Base-by-base conservation (phyloP, 345 rosid species). In the Rhodamnia argentea region DNA sequence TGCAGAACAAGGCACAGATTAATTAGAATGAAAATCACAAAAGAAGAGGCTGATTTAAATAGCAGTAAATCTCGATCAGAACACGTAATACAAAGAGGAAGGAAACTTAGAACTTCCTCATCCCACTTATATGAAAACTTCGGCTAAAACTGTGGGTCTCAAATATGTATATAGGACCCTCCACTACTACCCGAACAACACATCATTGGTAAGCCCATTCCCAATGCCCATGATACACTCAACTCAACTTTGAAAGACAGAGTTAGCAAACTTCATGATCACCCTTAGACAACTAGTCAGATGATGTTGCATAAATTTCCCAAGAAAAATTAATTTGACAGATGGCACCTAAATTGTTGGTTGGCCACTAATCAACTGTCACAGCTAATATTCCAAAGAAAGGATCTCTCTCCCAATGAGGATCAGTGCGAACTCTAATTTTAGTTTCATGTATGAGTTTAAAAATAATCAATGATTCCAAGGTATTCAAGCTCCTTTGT, bases 1-100 rank as follows among this genome's bases (percentile, higher is more conserved):
- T 97, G 97, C 90, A 90, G 85, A 86, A 88, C 26, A 56, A 82
- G 87, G 42, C 83, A 60, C n/a, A 56, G 83, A 62, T 55, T 55
- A 87, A 52, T 10, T 55, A 58, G 50, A 52, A 11, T 83, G n/a
- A 52, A 57, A 54, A 10, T 59, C 59, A 51, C 51, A 32, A 64
- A 70, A 52, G 23, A 47, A 90, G 57, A 54, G 52, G 60, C 42
- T 53, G 14, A 50, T 23, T 42, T 84, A 10, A 24, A 47, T 22
- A 87, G 82, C 20, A 26, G 23, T 78, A 42, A 44, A 85, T 50
- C 52, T 24, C 18, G 11, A 44, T 52, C 56, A 27, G 15, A 50
- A 51, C 37, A 27, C 27, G 20, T 53, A 56, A 40, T 15, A 56
- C 16, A 37, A 83, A 56, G 37, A 83, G 8, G 3, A 58, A 51